Percentiles rank a stretch among this genome's conserved stretches.
phyloP scores from a whole-genome alignment of 495 filamentous ascomycete species.

The Xylaria sp. region DNA sequence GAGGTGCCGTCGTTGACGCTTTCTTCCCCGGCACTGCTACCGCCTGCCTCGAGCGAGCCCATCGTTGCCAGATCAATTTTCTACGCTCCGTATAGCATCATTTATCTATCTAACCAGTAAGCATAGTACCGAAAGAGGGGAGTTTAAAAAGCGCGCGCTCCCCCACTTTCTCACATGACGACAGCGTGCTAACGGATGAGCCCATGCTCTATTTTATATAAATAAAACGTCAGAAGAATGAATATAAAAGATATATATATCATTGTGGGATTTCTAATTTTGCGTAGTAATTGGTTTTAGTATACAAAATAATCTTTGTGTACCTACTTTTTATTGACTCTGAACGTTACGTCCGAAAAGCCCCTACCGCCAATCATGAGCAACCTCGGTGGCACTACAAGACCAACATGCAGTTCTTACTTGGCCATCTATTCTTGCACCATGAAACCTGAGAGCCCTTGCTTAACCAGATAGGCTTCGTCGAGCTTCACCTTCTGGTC shows the following conservation, averaged over 20 bases:
- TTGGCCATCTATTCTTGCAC: no score
- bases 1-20: not conserved
- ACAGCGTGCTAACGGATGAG: not conserved
- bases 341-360: no score
- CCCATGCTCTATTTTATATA: not conserved
- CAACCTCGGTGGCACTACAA: not conserved
- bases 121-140: not conserved
- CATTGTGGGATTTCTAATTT: not conserved
- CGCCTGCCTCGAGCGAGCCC: slow-evolving; percentile 12
- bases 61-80: not conserved
- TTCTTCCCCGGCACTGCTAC: not conserved
- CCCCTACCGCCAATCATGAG: not conserved
- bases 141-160: not conserved
- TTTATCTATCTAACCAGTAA: not conserved
- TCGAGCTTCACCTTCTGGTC: no score
- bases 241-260: not conserved
- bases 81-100: not conserved
- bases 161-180: slow-evolving; percentile 1
- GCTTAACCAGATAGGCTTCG: no score
- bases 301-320: not conserved
- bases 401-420: not conserved
- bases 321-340: no score
- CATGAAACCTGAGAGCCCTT: no score
- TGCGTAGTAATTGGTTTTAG: not conserved
- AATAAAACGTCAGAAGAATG: not conserved